Conservation (phyloP, 2,329 filamentous ascomycete genomes). For the Botrytis sinoallii region DNA sequence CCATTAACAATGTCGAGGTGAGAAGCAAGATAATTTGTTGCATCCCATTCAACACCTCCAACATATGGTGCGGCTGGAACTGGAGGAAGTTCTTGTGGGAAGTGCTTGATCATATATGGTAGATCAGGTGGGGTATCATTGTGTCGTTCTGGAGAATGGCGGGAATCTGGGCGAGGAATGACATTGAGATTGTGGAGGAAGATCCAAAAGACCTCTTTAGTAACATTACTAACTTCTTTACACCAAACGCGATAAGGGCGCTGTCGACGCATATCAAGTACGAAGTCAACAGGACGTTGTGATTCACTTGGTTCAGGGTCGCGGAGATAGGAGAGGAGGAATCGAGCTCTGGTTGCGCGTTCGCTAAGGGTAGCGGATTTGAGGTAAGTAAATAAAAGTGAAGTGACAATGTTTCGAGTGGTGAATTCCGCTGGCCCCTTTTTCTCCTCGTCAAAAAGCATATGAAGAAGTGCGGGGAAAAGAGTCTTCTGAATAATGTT, state of each 20-base stretch:
- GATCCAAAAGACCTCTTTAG: conserved; percentile 99
- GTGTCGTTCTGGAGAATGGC: conserved; percentile 36
- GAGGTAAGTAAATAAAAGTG: conserved; percentile 84
- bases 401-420: conserved; percentile 85
- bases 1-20: conserved; percentile 93
- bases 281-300: conserved; percentile 76
- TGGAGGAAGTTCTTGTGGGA: conserved; percentile 81
- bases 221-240: conserved; percentile 87
- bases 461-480: conserved; percentile 79
- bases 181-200: conserved; percentile 94
- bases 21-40: conserved; percentile 90
- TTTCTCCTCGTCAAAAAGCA: conserved; percentile 97
- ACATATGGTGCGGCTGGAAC: conserved; percentile 95
- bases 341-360: conserved; percentile 64
- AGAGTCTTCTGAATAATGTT: conserved; percentile 74
- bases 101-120: conserved; percentile 67
- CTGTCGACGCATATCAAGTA: conserved; percentile 81
- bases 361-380: conserved; percentile 61
- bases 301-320: conserved; percentile 76
- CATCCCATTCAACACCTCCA: conserved; percentile 97
- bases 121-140: conserved; percentile 41
- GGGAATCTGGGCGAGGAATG: conserved; percentile 57
- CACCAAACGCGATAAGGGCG: conserved; percentile 92
- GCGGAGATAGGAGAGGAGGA: conserved; percentile 74
- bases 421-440: conserved; percentile 97